Evolutionary conservation across 169 alveolate genomes (phyloP).

Genomic region (Plasmodium knowlesi): DNA sequence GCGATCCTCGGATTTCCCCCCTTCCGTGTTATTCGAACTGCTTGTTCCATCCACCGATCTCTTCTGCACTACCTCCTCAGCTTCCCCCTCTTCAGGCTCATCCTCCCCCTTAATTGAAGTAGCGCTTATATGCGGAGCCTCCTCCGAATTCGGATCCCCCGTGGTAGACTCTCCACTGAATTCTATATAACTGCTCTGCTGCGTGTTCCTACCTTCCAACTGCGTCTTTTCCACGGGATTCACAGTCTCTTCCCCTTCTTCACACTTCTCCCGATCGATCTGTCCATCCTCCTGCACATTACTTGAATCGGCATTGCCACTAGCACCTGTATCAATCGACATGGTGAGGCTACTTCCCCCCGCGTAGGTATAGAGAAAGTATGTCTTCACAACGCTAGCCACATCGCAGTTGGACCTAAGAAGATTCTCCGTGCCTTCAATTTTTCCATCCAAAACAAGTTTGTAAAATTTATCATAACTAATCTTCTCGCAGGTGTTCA

Average conservation of each 20-base stretch:
- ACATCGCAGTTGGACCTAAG: conserved; percentile 80
- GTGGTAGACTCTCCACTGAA: neutral
- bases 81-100: neutral
- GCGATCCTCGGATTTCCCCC: neutral
- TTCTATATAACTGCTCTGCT: neutral
- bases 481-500: conserved; percentile 20
- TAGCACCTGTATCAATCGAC: neutral
- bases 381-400: conserved; percentile 71
- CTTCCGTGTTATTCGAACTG: neutral
- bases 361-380: conserved; percentile 70
- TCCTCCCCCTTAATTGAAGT: neutral
- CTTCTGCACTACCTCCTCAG: neutral
- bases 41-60: neutral
- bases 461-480: conserved; percentile 50
- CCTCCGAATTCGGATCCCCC: neutral
- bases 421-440: conserved; percentile 75
- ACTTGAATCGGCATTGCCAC: neutral
- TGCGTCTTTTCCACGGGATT: neutral
- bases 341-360: conserved; percentile 7
- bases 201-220: neutral
- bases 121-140: neutral
- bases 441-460: neutral
- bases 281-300: neutral
- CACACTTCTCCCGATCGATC: neutral
- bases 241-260: neutral